Percentiles rank a stretch among this genome's conserved stretches.
These are phyloP conservation scores for Tuctoria greenei DNA, from an alignment of 176 grass and related monocot genomes.

Conservation along the genomic window DNA sequence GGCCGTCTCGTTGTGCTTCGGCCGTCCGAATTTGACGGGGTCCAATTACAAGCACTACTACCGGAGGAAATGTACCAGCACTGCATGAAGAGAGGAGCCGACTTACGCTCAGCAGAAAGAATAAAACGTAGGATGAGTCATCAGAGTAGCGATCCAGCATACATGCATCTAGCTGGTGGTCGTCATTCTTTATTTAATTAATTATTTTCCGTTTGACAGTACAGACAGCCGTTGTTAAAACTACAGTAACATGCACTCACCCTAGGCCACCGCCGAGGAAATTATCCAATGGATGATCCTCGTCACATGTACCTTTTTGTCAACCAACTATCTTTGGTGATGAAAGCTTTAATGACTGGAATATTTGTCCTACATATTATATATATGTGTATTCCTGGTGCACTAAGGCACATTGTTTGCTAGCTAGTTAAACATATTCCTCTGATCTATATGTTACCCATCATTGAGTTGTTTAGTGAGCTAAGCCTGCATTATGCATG, in stretches of 20 bases:
- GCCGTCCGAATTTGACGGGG: no score
- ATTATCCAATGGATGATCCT: background rate
- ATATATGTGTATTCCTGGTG: background rate
- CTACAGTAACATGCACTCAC: background rate
- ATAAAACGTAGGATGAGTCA: background rate
- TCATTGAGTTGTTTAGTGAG: background rate
- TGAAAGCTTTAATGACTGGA: background rate
- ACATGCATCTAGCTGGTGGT: no score
- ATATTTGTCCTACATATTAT: background rate
- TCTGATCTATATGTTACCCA: background rate
- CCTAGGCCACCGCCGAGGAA: background rate
- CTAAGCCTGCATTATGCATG: slow-evolving; percentile 25
- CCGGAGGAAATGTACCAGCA: background rate
- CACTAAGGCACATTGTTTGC: background rate
- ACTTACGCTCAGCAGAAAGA: background rate
- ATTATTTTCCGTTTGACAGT: no score
- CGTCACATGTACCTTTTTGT: slow-evolving; percentile 14
- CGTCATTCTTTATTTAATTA: no score
- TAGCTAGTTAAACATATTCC: background rate
- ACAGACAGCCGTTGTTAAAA: background rate
- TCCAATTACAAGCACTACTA: no score
- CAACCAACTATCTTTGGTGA: slow-evolving; percentile 6
- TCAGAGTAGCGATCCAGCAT: no score
- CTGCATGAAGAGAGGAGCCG: background rate
- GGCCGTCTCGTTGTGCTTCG: no score